phyloP scores from a whole-genome alignment of 1,284 basidiomycete genomes.

The Cerioporus squamosus region DNA sequence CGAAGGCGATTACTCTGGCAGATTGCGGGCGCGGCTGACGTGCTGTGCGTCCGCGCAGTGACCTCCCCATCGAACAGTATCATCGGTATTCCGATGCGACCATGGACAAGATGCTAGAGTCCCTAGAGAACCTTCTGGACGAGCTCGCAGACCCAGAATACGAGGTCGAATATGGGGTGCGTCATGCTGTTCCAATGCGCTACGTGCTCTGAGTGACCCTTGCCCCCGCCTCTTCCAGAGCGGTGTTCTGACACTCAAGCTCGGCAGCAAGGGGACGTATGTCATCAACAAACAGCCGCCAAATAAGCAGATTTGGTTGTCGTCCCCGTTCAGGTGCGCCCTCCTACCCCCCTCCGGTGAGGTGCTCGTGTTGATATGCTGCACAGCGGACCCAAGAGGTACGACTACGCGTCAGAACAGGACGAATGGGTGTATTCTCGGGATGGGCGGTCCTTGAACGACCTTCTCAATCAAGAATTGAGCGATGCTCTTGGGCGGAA shows the following conservation, averaged over 20 bases:
- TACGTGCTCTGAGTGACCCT: neutral
- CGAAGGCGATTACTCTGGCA: slow-evolving; percentile 19
- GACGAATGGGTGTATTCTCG: slow-evolving; percentile 83
- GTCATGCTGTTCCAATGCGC: slow-evolving; percentile 37
- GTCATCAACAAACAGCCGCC: slow-evolving; percentile 99
- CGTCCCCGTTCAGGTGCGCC: slow-evolving; percentile 68
- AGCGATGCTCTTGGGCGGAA: slow-evolving; percentile 37
- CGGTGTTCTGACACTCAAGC: slow-evolving; percentile 88
- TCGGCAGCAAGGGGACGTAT: slow-evolving; percentile 91
- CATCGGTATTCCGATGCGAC: slow-evolving; percentile 79
- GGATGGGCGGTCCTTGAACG: slow-evolving; percentile 64
- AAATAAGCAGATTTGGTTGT: slow-evolving; percentile 99
- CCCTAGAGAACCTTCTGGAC: slow-evolving; percentile 81
- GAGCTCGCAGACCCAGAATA: slow-evolving; percentile 56
- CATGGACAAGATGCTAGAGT: slow-evolving; percentile 84
- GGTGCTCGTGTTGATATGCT: neutral
- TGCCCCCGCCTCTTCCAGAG: slow-evolving; percentile 49
- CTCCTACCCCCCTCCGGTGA: neutral
- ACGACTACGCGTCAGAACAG: slow-evolving; percentile 66
- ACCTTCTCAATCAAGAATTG: slow-evolving; percentile 74
- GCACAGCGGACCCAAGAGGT: slow-evolving; percentile 85
- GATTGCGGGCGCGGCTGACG: slow-evolving; percentile 8
- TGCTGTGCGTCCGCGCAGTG: slow-evolving; percentile 26
- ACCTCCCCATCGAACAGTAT: slow-evolving; percentile 72
- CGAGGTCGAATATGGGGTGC: slow-evolving; percentile 94